Base-by-base conservation (phyloP, 768 basidiomycete species). In the Gloeostereum incarnatum region DNA sequence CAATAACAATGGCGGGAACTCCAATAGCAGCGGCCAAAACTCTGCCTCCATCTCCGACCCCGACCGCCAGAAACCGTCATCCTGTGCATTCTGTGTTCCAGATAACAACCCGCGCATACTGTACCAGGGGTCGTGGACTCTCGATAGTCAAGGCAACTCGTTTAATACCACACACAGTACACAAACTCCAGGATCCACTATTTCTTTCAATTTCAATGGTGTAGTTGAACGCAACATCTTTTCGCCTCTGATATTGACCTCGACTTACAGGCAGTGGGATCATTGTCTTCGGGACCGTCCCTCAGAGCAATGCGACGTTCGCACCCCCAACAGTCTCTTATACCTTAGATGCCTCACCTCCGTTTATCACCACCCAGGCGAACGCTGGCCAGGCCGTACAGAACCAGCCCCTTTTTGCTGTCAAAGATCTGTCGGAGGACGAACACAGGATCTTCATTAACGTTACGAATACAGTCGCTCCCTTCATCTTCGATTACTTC, bases 221-320 rank as follows among this genome's bases (percentile, higher is more conserved):
- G 38, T 36, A 56, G n/a, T n/a, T n/a, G n/a, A n/a, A n/a, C n/a
- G n/a, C n/a, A n/a, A n/a, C n/a, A n/a, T n/a, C n/a, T n/a, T n/a
- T n/a, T n/a, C n/a, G n/a, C 43, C 10, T 19, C 27, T 21, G 1
- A 3, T 6, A 26, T 31, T 26, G 8, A 10, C 38, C 36, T 24
- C 7, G 13, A 9, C 20, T 13, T 11, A n/a, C 32, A 73, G 69
- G 68, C n/a, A 65, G 59, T n/a, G 62, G 59, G 17, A 62, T 73
- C 11, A 52, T 60, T 2, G 62, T 71, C 5, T 62, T 66, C 36
- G 71, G 71, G 1, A 65, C 63, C 5, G 59, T 72, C 9, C 64
- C 65, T 4, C 44, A 49, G 13, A 68, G 65, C 47, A 67, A 63
- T 41, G 36, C 31, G 2, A 56, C 57, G 1, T 14, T 45, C 14